These are phyloP conservation scores for Alternaria sp. DNA, from an alignment of 2,329 filamentous ascomycete species.

Conservation along the genomic window DNA sequence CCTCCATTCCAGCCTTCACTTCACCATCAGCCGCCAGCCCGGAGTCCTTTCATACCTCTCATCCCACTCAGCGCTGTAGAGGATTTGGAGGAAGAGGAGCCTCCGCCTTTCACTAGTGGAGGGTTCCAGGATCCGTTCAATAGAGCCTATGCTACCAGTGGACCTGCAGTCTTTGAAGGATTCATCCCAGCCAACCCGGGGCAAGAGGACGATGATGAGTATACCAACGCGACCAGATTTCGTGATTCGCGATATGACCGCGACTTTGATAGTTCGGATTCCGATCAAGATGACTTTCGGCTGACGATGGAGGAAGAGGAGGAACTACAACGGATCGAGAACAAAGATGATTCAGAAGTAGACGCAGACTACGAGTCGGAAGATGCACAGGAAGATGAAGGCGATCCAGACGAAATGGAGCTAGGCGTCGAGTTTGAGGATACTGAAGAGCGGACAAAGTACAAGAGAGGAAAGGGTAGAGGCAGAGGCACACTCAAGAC, in stretches of 20 bases:
- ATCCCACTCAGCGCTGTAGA: constrained; percentile 31
- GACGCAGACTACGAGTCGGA: constrained; percentile 47
- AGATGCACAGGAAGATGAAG: constrained; percentile 40
- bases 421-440: constrained; percentile 39
- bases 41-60: constrained; percentile 26
- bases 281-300: constrained; percentile 35
- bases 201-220: constrained; percentile 43
- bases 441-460: constrained; percentile 25
- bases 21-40: constrained; percentile 13
- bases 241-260: constrained; percentile 27
- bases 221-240: constrained; percentile 27
- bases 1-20: constrained; percentile 14
- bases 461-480: constrained; percentile 22
- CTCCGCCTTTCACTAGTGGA: constrained; percentile 18
- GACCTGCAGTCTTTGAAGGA: constrained; percentile 48
- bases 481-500: constrained; percentile 3
- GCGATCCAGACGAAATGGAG: constrained; percentile 42
- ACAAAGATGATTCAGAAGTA: constrained; percentile 38
- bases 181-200: constrained; percentile 46
- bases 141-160: constrained; percentile 29
- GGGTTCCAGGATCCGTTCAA: constrained; percentile 30
- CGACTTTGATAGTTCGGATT: constrained; percentile 33
- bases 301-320: constrained; percentile 30
- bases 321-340: constrained; percentile 35
- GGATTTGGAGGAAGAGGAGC: constrained; percentile 20